Evolutionary conservation across 2,329 filamentous ascomycete genomes (phyloP).

Genomic region (Fusarium chuoi): DNA sequence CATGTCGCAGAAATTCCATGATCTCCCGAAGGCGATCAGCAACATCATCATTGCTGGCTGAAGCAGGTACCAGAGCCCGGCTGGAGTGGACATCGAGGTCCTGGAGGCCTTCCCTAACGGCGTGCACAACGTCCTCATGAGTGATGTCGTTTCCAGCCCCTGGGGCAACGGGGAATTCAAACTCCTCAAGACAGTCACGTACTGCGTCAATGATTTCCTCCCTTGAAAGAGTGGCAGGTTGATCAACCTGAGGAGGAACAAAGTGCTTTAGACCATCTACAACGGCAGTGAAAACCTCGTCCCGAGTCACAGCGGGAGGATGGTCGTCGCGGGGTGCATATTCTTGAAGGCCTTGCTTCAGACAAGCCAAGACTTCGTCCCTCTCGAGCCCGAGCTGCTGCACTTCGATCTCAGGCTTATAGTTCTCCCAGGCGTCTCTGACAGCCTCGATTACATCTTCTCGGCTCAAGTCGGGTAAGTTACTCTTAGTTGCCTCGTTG

Average conservation of each 20-base stretch:
- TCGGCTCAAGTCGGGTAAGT: slow-evolving; percentile 66
- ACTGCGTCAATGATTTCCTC: slow-evolving; percentile 88
- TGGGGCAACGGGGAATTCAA: slow-evolving; percentile 76
- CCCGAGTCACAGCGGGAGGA: slow-evolving; percentile 74
- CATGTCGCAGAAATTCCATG: slow-evolving; percentile 66
- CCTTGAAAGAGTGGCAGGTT: slow-evolving; percentile 74
- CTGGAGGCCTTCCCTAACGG: slow-evolving; percentile 69
- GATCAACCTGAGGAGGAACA: slow-evolving; percentile 76
- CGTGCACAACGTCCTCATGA: slow-evolving; percentile 70
- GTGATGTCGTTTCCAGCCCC: slow-evolving; percentile 65
- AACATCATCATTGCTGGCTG: slow-evolving; percentile 61
- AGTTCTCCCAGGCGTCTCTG: slow-evolving; percentile 90
- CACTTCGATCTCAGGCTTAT: slow-evolving; percentile 92
- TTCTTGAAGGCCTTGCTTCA: slow-evolving; percentile 85
- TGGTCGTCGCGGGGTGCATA: slow-evolving; percentile 68
- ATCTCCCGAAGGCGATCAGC: slow-evolving; percentile 72
- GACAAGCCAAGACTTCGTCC: slow-evolving; percentile 87
- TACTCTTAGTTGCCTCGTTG: slow-evolving; percentile 57
- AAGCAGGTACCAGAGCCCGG: slow-evolving; percentile 52
- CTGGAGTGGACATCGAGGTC: slow-evolving; percentile 59
- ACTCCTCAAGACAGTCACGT: slow-evolving; percentile 85
- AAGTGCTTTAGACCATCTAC: slow-evolving; percentile 88
- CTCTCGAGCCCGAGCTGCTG: slow-evolving; percentile 91
- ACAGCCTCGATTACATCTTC: slow-evolving; percentile 90
- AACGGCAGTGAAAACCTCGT: slow-evolving; percentile 87